Evolutionary conservation across 768 basidiomycete genomes (phyloP), one percentile per base, ranked within the genome.

Genomic region (Lentinula sp.): DNA sequence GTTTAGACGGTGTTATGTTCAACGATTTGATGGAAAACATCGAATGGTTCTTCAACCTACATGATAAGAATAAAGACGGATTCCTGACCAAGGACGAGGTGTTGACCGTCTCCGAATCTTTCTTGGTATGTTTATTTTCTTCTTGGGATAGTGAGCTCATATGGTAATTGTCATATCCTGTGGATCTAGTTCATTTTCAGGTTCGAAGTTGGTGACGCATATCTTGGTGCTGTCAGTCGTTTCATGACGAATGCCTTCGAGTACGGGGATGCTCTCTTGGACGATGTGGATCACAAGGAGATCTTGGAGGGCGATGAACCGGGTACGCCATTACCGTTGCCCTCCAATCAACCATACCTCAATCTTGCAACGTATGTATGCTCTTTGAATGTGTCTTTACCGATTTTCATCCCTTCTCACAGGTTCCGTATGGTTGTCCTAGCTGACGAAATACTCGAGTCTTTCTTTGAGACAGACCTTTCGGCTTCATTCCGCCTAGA

Each of bases 181-280:
- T 48, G 7, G n/a, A 42, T 35, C 3, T 69, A 98, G 95, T 98
- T 98, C 74, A 97, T 98, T 64, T 99, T 99, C 84, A 88, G 97
- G 13, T 93, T 87, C 72, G 97, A 99, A 74, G 81, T 94, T 10
- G 97, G 97, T 3, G 97, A 99, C 71, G 91, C 93, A 4, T 99
- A 96, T 70, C 80, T 99, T 23, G 97, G 95, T 1, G 93, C 96
- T 23, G 91, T 99, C 64, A 95, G 93, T 65, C 88, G 94, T 45
- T 96, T 98, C 71, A 95, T 98, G 88, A 90, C 95, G 42, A 98
- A 99, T 68, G 93, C 96, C 0, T 99, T 98, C 67, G 97, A 99
- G 69, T 98, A 95, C 61, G 97, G 95, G 2, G 95, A 97, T 74
- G 88, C 93, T n/a, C 79, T 93, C n/a, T 75, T 91, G 15, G 89